A percentile compares a stretch with the other conserved stretches of the same genome.
Evolutionary conservation across 2,329 filamentous ascomycete genomes (phyloP).

Genomic region (Penicillium crustosum): DNA sequence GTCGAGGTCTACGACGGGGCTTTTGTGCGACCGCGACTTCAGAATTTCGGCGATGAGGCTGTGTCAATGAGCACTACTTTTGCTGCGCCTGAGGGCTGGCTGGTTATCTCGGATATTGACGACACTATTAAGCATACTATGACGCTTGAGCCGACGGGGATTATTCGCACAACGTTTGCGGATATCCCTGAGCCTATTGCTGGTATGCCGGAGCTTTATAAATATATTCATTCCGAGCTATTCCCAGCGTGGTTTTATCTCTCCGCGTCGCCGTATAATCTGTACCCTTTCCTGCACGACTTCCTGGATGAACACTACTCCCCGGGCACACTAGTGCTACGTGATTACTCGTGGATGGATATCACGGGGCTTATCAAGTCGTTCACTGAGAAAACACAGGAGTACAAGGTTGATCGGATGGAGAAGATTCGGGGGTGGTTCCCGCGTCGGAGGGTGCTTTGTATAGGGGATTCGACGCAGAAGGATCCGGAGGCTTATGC

Average conservation of each 20-base stretch:
- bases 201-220: slow-evolving; percentile 85
- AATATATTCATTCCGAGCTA: slow-evolving; percentile 57
- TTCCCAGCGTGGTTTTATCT: slow-evolving; percentile 86
- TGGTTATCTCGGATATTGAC: slow-evolving; percentile 84
- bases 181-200: slow-evolving; percentile 68
- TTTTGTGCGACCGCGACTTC: slow-evolving; percentile 41
- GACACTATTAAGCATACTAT: slow-evolving; percentile 93
- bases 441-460: slow-evolving; percentile 74
- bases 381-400: slow-evolving; percentile 75
- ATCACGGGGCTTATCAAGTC: slow-evolving; percentile 75
- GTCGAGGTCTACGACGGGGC: slow-evolving; percentile 50
- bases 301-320: slow-evolving; percentile 74
- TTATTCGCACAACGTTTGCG: slow-evolving; percentile 80
- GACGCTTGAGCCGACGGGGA: slow-evolving; percentile 75
- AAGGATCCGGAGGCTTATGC: slow-evolving; percentile 88
- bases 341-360: slow-evolving; percentile 84
- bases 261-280: slow-evolving; percentile 88
- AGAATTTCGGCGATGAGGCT: slow-evolving; percentile 24
- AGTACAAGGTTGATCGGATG: slow-evolving; percentile 83
- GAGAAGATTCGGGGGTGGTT: slow-evolving; percentile 76
- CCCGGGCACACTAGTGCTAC: slow-evolving; percentile 75
- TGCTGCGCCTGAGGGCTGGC: slow-evolving; percentile 77
- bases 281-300: slow-evolving; percentile 78
- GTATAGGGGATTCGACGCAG: slow-evolving; percentile 88
- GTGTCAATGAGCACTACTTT: slow-evolving; percentile 71